Evolutionary conservation across 148 eudicot genomes (phyloP).

Genomic region (Camellia lanceoleosa): DNA sequence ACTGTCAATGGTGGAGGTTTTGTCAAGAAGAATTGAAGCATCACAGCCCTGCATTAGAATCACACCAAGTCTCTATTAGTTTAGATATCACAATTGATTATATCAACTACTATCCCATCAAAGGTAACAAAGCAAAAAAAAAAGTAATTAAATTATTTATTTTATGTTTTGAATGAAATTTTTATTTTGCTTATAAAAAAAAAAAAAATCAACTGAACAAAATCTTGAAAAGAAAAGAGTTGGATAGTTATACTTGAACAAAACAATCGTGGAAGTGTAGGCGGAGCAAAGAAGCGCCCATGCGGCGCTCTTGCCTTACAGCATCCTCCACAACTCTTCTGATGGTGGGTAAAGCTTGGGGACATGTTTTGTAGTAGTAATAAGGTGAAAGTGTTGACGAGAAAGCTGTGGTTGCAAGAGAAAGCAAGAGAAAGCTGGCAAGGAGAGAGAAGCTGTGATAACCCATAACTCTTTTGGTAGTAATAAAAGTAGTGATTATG

Average conservation of each 20-base stretch:
- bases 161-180: too few relatives aligned
- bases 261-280: conserved; percentile 38
- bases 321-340: conserved; percentile 20
- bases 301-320: conserved; percentile 25
- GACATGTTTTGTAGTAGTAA: conserved; percentile 28
- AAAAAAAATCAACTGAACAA: not conserved
- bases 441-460: not conserved
- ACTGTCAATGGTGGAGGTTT: conserved; percentile 19
- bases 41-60: conserved; percentile 31
- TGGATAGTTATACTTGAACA: conserved; percentile 20
- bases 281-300: conserved; percentile 39
- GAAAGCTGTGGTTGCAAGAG: conserved; percentile 1
- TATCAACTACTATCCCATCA: not conserved
- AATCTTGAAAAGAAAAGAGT: not conserved
- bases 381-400: conserved; percentile 13
- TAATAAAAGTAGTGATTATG: not conserved
- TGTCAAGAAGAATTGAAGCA: conserved; percentile 32
- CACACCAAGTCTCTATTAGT: not conserved
- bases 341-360: conserved; percentile 32
- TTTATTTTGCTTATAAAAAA: too few relatives aligned
- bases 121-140: too few relatives aligned
- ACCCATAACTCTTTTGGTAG: not conserved
- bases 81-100: too few relatives aligned
- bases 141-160: too few relatives aligned
- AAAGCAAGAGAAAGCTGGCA: not conserved